Conservation (phyloP, 495 filamentous ascomycete species). For the Staphylotrichum longicolle region DNA sequence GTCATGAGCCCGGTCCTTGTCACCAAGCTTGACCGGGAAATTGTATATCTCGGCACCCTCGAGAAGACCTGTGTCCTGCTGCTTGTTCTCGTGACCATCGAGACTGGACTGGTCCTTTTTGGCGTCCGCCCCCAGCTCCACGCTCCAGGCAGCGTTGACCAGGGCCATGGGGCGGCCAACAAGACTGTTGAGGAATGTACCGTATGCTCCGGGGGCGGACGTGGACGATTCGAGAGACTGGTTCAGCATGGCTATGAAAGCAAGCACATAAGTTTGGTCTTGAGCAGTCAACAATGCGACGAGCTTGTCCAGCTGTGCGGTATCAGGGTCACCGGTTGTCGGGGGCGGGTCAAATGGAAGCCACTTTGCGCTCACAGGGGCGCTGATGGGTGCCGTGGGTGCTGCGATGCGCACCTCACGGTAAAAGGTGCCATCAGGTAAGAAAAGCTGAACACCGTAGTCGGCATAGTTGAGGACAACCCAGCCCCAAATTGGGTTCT, state of each 20-base stretch:
- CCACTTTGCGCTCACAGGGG: slow-evolving; percentile 29
- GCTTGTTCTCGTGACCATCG: too few relatives aligned
- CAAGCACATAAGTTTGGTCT: too few relatives aligned
- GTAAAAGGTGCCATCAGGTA: slow-evolving; percentile 51
- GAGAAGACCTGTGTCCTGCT: too few relatives aligned
- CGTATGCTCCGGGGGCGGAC: slow-evolving; percentile 39
- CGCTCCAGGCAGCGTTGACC: slow-evolving; percentile 44
- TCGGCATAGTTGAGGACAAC: slow-evolving; percentile 52
- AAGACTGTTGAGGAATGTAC: slow-evolving; percentile 35
- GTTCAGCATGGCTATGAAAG: too few relatives aligned
- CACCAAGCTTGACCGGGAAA: slow-evolving; percentile 46
- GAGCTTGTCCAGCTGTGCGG: slow-evolving; percentile 32
- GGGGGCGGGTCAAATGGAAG: slow-evolving; percentile 33
- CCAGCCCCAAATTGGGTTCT: slow-evolving; percentile 57
- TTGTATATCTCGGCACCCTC: slow-evolving; percentile 24
- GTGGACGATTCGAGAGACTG: too few relatives aligned
- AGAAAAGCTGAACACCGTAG: slow-evolving; percentile 50
- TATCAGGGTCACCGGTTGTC: slow-evolving; percentile 11
- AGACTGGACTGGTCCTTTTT: neutral
- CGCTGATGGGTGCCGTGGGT: neutral
- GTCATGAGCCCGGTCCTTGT: slow-evolving; percentile 38
- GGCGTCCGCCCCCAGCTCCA: slow-evolving; percentile 39
- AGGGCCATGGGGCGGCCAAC: slow-evolving; percentile 52
- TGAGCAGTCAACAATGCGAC: slow-evolving; percentile 26
- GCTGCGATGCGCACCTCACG: slow-evolving; percentile 46